phyloP scores from a whole-genome alignment of 345 rosid species.

The Kernera saxatilis region DNA sequence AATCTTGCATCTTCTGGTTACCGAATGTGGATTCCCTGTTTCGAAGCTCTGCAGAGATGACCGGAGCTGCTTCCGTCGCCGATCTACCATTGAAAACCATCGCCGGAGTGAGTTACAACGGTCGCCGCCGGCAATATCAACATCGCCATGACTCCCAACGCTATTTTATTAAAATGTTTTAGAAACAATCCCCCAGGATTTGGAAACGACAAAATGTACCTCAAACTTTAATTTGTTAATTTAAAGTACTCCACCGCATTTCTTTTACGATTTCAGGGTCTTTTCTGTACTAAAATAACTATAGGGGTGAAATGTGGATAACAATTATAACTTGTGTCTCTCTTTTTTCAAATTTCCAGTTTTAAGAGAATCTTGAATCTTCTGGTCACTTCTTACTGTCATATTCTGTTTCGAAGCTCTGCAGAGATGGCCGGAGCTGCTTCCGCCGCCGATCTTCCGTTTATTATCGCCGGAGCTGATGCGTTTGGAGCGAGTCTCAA shows the following conservation, averaged over 20 bases:
- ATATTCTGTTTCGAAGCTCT: background rate
- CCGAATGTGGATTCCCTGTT: too few species aligned
- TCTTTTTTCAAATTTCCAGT: background rate
- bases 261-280: too few species aligned
- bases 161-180: too few species aligned
- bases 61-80: conserved; percentile 11
- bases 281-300: too few species aligned
- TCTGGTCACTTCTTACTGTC: background rate
- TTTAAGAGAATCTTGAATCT: background rate
- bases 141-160: too few species aligned
- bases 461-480: conserved; percentile 67
- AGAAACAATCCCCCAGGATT: too few species aligned
- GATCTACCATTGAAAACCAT: conserved; percentile 41
- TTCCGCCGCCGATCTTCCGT: conserved; percentile 19
- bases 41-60: conserved; percentile 3
- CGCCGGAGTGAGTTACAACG: too few species aligned
- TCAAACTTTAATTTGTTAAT: too few species aligned
- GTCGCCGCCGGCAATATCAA: too few species aligned
- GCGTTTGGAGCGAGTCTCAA: conserved; percentile 56
- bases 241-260: too few species aligned
- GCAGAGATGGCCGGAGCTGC: conserved; percentile 21
- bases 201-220: too few species aligned
- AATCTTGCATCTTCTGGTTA: background rate
- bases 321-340: background rate
- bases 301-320: too few species aligned